phyloP scores from a whole-genome alignment of 768 basidiomycete genomes.

The Tylopilus cervinicoccineus region DNA sequence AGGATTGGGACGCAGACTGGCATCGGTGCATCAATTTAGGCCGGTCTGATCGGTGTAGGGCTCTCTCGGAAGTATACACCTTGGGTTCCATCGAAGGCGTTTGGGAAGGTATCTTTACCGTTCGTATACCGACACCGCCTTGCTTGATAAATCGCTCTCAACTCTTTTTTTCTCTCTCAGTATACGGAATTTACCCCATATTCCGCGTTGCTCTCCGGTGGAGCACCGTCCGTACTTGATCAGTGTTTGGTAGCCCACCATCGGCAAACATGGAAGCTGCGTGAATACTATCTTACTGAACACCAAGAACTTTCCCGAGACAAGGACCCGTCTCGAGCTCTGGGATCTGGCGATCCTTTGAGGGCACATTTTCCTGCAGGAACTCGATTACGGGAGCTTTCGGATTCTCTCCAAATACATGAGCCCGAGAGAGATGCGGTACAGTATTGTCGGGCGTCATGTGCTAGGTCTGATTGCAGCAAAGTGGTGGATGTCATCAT shows the following conservation, averaged over 20 bases:
- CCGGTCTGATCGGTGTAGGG: constrained; percentile 27
- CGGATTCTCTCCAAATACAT: constrained; percentile 44
- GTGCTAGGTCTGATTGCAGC: constrained; percentile 28
- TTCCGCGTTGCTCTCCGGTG: constrained; percentile 69
- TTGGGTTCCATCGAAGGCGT: constrained; percentile 71
- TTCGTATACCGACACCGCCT: constrained; percentile 34
- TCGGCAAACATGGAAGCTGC: constrained; percentile 85
- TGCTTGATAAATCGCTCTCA: background rate
- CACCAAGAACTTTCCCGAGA: constrained; percentile 19
- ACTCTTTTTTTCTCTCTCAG: constrained; percentile 34
- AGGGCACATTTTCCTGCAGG: constrained; percentile 58
- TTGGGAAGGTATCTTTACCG: constrained; percentile 80
- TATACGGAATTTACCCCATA: constrained; percentile 86
- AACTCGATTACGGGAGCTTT: constrained; percentile 45
- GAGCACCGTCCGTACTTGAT: constrained; percentile 59
- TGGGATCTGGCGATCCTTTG: constrained; percentile 59
- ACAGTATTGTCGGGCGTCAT: constrained; percentile 27
- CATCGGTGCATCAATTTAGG: constrained; percentile 46
- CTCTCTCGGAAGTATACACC: constrained; percentile 45
- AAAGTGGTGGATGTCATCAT: constrained; percentile 56
- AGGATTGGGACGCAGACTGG: constrained; percentile 74
- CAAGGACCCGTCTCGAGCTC: constrained; percentile 28
- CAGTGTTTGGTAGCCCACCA: constrained; percentile 77
- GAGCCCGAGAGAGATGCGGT: constrained; percentile 38
- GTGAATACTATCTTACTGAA: constrained; percentile 62